Conservation (phyloP, 2,329 filamentous ascomycete genomes). For the Aspergillus aculeatus region DNA sequence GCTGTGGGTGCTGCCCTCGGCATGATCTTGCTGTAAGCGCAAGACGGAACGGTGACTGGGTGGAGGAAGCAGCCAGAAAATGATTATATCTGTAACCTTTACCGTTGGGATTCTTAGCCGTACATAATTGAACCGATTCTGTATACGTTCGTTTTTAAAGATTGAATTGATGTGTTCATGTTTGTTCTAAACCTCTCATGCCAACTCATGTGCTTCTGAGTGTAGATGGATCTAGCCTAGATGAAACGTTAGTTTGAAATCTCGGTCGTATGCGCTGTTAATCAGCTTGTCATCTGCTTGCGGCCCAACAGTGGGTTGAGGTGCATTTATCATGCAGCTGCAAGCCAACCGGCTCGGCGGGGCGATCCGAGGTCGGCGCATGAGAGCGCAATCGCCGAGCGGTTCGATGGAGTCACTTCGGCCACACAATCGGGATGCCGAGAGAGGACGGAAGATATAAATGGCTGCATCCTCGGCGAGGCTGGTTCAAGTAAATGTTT, state of each 20-base stretch:
- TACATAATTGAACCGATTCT: slow-evolving; percentile 9
- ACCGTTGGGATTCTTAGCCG: slow-evolving; percentile 2
- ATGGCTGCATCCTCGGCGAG: not conserved
- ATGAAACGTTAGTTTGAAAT: too few relatives aligned
- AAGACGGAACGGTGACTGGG: not conserved
- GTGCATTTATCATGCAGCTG: not conserved
- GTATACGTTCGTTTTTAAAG: not conserved
- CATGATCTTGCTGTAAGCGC: slow-evolving; percentile 49
- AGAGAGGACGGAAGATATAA: slow-evolving; percentile 19
- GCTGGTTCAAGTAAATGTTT: too few relatives aligned
- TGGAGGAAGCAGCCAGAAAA: not conserved
- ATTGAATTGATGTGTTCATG: slow-evolving; percentile 1
- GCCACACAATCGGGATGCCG: slow-evolving; percentile 18
- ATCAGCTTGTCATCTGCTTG: not conserved
- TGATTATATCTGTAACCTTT: not conserved
- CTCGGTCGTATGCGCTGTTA: too few relatives aligned
- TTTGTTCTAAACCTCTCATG: not conserved
- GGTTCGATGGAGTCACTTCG: slow-evolving; percentile 7
- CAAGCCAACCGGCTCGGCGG: not conserved
- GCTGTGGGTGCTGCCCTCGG: slow-evolving; percentile 45
- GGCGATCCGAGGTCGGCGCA: not conserved
- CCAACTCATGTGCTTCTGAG: too few relatives aligned
- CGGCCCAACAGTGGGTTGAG: not conserved
- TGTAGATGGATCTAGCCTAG: too few relatives aligned
- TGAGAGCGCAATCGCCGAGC: not conserved